A percentile compares a stretch with the other conserved stretches of the same genome.
phyloP scores from a whole-genome alignment of 2,329 filamentous ascomycete species.

The Cercospora sesami region DNA sequence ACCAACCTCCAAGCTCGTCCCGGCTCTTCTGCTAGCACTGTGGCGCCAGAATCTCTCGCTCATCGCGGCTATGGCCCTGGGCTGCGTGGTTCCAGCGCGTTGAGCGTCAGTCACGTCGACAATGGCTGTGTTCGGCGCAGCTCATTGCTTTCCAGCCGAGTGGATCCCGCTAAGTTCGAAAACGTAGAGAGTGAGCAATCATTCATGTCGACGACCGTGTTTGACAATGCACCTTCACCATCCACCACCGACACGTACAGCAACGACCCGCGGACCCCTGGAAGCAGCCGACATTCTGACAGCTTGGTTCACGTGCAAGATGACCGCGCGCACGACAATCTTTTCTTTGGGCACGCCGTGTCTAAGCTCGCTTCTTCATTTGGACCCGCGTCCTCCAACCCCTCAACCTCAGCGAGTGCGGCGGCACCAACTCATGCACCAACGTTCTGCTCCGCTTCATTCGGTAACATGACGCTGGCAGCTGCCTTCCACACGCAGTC shows the following conservation, averaged over 20 bases:
- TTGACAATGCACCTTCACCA: constrained; percentile 25
- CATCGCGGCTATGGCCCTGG: neutral
- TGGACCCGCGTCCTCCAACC: neutral
- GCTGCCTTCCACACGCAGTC: neutral
- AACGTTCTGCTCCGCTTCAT: neutral
- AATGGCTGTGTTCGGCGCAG: constrained; percentile 2
- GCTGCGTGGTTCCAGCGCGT: neutral
- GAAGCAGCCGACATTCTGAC: constrained; percentile 8
- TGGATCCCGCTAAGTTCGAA: constrained; percentile 28
- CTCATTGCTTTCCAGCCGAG: constrained; percentile 8
- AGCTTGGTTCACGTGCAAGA: neutral
- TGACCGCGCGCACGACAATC: neutral
- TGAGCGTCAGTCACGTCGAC: neutral
- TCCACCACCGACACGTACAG: constrained; percentile 22
- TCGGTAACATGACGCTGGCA: constrained; percentile 8
- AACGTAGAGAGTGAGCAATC: constrained; percentile 25
- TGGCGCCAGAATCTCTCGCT: neutral
- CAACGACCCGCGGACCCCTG: constrained; percentile 27
- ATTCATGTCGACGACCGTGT: constrained; percentile 22
- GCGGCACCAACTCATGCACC: neutral
- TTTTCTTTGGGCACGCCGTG: neutral
- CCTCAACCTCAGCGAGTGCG: neutral
- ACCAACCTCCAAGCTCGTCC: neutral
- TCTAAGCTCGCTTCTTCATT: neutral
- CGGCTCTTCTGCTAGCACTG: neutral